These are phyloP conservation scores for Rhamnella rubrinervis DNA, from an alignment of 331 rosid species.

Conservation along the genomic window DNA sequence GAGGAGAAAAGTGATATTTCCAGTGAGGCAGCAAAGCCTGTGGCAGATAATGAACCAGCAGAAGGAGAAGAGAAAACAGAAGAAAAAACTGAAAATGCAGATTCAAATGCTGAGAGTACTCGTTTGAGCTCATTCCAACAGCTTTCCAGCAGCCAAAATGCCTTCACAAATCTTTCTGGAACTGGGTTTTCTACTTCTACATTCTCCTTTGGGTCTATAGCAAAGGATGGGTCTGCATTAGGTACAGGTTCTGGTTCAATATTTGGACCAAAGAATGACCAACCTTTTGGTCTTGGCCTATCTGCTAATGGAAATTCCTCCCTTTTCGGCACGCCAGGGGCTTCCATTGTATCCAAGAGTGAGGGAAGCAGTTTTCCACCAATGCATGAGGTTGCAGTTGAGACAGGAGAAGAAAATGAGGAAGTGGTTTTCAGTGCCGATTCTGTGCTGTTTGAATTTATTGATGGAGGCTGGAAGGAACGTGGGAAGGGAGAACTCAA, in stretches of 20 bases:
- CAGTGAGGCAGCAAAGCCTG: constrained; percentile 18
- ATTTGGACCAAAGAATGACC: constrained; percentile 47
- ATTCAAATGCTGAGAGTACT: constrained; percentile 51
- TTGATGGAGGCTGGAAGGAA: constrained; percentile 87
- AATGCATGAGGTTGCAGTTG: constrained; percentile 82
- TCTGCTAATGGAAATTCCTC: constrained; percentile 68
- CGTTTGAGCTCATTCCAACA: constrained; percentile 75
- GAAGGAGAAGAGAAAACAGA: constrained; percentile 31
- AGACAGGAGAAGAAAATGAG: constrained; percentile 96
- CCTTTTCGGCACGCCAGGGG: constrained; percentile 49
- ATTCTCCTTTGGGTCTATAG: constrained; percentile 70
- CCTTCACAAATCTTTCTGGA: constrained; percentile 94
- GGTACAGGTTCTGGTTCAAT: constrained; percentile 48
- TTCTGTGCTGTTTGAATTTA: constrained; percentile 71
- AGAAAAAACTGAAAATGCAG: constrained; percentile 38
- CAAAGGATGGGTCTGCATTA: constrained; percentile 51
- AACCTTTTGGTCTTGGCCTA: constrained; percentile 64
- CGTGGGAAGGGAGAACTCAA: constrained; percentile 96
- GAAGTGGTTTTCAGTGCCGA: constrained; percentile 67
- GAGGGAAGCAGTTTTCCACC: constrained; percentile 58
- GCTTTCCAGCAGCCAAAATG: constrained; percentile 89
- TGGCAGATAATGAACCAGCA: constrained; percentile 17
- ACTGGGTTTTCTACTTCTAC: constrained; percentile 72
- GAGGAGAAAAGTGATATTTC: constrained; percentile 12
- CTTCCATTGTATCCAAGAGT: constrained; percentile 48